Conservation (phyloP, 2,329 filamentous ascomycete genomes). For the Talaromyces sp. region DNA sequence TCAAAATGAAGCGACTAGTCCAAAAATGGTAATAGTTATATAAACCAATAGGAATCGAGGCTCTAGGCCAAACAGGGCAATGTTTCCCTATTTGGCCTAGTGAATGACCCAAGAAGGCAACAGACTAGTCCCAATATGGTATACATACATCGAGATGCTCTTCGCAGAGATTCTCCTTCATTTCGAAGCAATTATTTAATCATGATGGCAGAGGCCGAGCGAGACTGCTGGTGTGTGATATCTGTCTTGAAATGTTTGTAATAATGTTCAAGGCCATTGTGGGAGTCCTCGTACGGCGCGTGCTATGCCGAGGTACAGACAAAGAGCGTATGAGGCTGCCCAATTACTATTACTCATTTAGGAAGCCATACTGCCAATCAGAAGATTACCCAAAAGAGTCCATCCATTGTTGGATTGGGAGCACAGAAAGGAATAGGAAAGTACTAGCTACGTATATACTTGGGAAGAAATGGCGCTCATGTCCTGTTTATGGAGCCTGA, state of each 20-base stretch:
- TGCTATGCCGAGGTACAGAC: background rate
- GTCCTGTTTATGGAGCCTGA: background rate
- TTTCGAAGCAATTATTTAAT: background rate
- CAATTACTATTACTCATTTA: background rate
- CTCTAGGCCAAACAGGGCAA: background rate
- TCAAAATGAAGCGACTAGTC: background rate
- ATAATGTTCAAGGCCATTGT: background rate
- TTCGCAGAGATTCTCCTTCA: background rate
- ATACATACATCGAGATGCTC: background rate
- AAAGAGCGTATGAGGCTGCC: background rate
- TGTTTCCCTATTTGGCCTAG: no score
- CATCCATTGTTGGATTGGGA: background rate
- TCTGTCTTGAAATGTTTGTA: background rate
- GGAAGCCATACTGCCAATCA: background rate
- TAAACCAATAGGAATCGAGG: background rate
- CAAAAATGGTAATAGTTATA: background rate
- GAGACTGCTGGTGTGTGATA: background rate
- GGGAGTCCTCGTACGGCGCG: background rate
- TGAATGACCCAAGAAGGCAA: background rate
- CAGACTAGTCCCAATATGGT: background rate
- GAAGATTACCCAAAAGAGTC: background rate
- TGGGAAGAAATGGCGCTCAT: background rate
- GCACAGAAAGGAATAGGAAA: background rate
- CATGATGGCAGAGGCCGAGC: background rate
- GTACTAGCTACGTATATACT: background rate